A percentile compares a stretch with the other conserved stretches of the same genome.
phyloP scores from a whole-genome alignment of 257 asterid genomes.

The Solanum habrochaites region DNA sequence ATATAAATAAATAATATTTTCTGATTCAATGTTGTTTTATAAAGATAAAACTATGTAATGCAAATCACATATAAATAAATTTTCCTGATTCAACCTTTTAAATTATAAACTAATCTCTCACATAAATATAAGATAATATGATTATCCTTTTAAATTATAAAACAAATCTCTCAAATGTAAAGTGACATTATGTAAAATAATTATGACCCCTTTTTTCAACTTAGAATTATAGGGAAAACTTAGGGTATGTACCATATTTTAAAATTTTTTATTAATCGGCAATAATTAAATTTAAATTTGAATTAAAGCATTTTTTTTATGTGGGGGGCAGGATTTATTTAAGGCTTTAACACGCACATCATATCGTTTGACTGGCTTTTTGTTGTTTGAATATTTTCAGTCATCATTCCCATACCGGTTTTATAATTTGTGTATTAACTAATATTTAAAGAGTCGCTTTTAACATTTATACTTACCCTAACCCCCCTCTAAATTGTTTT shows the following conservation, averaged over 20 bases:
- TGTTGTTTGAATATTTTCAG: background rate
- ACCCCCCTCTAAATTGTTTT: too few species aligned
- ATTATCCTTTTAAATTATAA: background rate
- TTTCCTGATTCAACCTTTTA: too few species aligned
- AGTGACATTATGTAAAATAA: background rate
- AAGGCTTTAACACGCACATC: slow-evolving; percentile 21
- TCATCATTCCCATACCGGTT: too few species aligned
- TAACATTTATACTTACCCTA: too few species aligned
- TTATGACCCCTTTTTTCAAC: background rate
- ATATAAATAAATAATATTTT: too few species aligned
- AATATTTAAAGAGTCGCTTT: background rate
- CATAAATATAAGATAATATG: too few species aligned
- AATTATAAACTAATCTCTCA: too few species aligned
- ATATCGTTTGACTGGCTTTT: slow-evolving; percentile 13
- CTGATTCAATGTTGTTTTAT: too few species aligned
- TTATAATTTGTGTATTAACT: background rate
- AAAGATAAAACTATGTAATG: too few species aligned
- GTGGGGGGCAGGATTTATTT: background rate
- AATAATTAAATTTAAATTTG: too few species aligned
- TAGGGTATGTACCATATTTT: background rate
- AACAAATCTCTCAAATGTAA: background rate
- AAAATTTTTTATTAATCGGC: too few species aligned
- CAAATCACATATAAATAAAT: too few species aligned
- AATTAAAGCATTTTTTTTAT: background rate
- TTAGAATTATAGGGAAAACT: background rate